Conservation (phyloP, 176 grass and related monocot species). For the Lolium perenne region DNA sequence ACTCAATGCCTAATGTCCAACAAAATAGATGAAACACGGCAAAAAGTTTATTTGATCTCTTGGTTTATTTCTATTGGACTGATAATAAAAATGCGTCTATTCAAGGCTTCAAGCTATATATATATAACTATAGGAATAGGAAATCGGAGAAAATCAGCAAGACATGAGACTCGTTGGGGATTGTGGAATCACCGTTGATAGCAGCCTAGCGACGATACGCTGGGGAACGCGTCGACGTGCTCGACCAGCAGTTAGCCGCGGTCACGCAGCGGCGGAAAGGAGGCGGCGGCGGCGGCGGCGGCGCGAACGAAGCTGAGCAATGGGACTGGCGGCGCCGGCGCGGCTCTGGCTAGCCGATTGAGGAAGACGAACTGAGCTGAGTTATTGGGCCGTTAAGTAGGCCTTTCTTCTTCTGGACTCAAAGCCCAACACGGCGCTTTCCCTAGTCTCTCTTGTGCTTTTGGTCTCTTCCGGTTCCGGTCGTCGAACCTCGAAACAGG, state of each 20-base stretch:
- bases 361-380: neutral
- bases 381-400: neutral
- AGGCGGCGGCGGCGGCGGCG: neutral
- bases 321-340: constrained; percentile 30
- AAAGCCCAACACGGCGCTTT: neutral
- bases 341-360: neutral
- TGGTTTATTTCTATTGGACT: neutral
- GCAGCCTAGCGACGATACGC: constrained; percentile 9
- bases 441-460: neutral
- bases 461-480: constrained; percentile 12
- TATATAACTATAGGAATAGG: neutral
- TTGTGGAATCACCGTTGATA: neutral
- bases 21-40: neutral
- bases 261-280: neutral
- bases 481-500: constrained; percentile 27
- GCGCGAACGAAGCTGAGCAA: neutral
- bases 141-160: neutral
- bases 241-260: neutral
- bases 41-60: neutral
- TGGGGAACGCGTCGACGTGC: neutral
- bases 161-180: constrained; percentile 27
- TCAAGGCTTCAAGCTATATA: constrained; percentile 9
- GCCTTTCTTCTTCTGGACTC: neutral
- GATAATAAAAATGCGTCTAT: neutral
- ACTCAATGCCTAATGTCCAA: neutral